These are phyloP conservation scores for Xylariomycetidae sp. DNA, from an alignment of 2,329 filamentous ascomycete species.

Conservation along the genomic window DNA sequence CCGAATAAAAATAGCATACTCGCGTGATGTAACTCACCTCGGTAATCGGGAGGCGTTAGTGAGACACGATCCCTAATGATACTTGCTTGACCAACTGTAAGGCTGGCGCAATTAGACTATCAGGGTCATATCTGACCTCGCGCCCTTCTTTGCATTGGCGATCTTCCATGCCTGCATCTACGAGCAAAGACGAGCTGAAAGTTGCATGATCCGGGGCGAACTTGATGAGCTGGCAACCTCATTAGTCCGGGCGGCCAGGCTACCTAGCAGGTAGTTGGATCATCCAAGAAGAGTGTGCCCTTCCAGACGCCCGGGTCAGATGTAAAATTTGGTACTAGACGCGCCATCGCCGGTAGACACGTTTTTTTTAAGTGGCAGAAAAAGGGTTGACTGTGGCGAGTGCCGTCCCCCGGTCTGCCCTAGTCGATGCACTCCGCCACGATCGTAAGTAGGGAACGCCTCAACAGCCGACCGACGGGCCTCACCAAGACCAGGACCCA, in stretches of 20 bases:
- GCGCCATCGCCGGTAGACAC: no score
- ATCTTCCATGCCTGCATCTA: slow-evolving; percentile 7
- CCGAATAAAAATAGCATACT: no score
- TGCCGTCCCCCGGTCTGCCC: slow-evolving; percentile 7
- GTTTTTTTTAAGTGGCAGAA: no score
- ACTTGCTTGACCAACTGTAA: no score
- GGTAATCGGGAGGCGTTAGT: no score
- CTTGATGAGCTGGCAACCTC: slow-evolving; percentile 14
- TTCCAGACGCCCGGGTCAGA: not conserved
- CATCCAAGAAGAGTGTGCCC: not conserved
- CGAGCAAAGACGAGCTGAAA: slow-evolving; percentile 26
- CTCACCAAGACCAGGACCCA: slow-evolving; percentile 1
- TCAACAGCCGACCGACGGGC: slow-evolving; percentile 1
- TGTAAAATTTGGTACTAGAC: no score
- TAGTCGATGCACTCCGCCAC: slow-evolving; percentile 23
- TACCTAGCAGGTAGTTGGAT: not conserved
- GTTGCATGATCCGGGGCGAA: slow-evolving; percentile 20
- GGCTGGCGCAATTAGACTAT: no score
- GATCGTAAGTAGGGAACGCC: slow-evolving; percentile 14
- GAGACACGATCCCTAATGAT: no score
- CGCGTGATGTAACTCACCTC: no score
- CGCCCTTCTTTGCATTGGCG: no score
- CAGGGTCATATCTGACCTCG: no score
- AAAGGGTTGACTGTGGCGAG: slow-evolving; percentile 15
- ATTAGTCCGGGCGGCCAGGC: not conserved